Evolutionary conservation across 108 stramenopile species (phyloP).

Genomic region (Nitzschia putrida): DNA sequence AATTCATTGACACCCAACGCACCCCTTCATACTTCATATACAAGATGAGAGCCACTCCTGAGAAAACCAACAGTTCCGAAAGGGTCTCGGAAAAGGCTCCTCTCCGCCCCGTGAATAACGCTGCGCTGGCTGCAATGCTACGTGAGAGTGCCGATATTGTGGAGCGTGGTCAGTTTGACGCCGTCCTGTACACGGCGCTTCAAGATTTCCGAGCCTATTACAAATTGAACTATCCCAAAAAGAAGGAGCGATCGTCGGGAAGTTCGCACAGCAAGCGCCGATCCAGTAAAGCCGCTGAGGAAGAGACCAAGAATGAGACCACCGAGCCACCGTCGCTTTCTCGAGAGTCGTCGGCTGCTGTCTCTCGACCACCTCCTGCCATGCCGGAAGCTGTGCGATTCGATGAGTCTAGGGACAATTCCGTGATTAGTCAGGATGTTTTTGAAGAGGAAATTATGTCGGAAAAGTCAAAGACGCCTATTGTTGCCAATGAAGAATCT

Average conservation of each 20-base stretch:
- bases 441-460: background rate
- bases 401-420: background rate
- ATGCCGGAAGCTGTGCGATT: background rate
- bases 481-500: background rate
- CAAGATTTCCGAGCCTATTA: conserved; percentile 46
- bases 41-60: no score
- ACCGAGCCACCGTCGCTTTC: background rate
- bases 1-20: no score
- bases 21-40: no score
- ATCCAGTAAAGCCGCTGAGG: background rate
- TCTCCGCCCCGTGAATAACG: conserved; percentile 12
- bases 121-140: conserved; percentile 57
- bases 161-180: conserved; percentile 60
- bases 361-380: background rate
- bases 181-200: conserved; percentile 63
- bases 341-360: background rate
- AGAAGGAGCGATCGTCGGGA: conserved; percentile 2
- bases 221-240: conserved; percentile 38
- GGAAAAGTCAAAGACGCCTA: background rate
- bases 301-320: background rate
- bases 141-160: conserved; percentile 67
- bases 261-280: background rate
- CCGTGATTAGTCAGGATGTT: background rate
- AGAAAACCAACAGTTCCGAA: no score
- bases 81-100: conserved; percentile 1